phyloP scores from a whole-genome alignment of 75 land plant species.

The Sequoiadendron giganteum region DNA sequence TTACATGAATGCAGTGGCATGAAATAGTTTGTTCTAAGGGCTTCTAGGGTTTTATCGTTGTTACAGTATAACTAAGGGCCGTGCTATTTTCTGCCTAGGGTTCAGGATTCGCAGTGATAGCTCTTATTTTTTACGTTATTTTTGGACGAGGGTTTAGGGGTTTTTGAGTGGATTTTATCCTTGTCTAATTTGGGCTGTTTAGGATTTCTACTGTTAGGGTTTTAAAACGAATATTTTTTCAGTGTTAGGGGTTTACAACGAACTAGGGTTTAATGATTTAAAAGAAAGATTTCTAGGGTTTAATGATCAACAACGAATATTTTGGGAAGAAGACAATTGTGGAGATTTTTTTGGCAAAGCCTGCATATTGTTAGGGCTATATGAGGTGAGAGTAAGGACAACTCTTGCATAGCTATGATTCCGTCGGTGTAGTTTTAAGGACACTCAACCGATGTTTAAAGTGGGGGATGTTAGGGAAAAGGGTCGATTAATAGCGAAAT shows the following conservation, averaged over 20 bases:
- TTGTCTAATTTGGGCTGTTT: background rate
- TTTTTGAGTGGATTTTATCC: background rate
- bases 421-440: too few species aligned
- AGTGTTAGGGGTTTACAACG: background rate
- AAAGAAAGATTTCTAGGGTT: background rate
- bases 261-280: background rate
- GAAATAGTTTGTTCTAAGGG: background rate
- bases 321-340: too few species aligned
- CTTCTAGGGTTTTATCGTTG: background rate
- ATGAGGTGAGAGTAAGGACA: background rate
- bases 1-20: background rate
- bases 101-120: background rate
- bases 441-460: too few species aligned
- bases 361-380: too few species aligned
- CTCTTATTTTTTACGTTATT: background rate
- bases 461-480: too few species aligned
- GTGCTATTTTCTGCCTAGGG: background rate
- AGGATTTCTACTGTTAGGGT: background rate
- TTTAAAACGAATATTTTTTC: background rate
- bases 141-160: background rate
- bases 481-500: background rate
- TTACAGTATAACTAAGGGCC: background rate
- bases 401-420: background rate
- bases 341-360: too few species aligned
- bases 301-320: too few species aligned